These are phyloP conservation scores for Potentilla sterilis DNA, from an alignment of 306 rosid species.

Conservation along the genomic window DNA sequence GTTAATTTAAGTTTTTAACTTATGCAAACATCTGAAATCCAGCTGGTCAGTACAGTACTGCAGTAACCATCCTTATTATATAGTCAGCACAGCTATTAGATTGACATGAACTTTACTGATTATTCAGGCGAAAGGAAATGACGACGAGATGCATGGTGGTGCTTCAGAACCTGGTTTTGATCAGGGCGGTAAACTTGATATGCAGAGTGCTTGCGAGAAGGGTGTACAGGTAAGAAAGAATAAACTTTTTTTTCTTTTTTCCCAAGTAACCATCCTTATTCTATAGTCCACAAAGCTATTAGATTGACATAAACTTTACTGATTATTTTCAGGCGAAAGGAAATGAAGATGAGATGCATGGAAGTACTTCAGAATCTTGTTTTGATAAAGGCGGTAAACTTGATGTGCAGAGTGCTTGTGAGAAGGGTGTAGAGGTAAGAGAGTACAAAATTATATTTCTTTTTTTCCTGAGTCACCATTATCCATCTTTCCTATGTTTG, in stretches of 20 bases:
- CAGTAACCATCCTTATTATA: background rate
- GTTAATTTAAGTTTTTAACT: background rate
- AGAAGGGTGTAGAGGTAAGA: background rate
- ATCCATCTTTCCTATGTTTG: background rate
- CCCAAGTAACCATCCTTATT: no score
- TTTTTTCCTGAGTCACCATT: background rate
- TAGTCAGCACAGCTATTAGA: background rate
- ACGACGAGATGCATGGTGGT: background rate
- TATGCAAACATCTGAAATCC: background rate
- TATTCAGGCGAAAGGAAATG: no score
- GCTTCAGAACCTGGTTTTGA: background rate
- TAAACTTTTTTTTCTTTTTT: no score
- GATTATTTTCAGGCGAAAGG: no score
- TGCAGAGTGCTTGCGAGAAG: background rate
- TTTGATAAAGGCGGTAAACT: no score
- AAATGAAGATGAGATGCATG: no score
- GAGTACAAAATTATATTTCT: no score
- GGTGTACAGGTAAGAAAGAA: no score
- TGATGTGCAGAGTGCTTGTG: no score
- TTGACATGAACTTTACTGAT: background rate
- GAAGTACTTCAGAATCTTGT: no score
- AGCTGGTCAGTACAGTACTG: background rate
- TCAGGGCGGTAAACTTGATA: background rate
- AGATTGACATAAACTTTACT: no score
- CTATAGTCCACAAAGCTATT: no score